Evolutionary conservation across 495 filamentous ascomycete species (phyloP), one percentile per base, ranked within the genome.

Genomic region (Polyplosphaeria fusca): DNA sequence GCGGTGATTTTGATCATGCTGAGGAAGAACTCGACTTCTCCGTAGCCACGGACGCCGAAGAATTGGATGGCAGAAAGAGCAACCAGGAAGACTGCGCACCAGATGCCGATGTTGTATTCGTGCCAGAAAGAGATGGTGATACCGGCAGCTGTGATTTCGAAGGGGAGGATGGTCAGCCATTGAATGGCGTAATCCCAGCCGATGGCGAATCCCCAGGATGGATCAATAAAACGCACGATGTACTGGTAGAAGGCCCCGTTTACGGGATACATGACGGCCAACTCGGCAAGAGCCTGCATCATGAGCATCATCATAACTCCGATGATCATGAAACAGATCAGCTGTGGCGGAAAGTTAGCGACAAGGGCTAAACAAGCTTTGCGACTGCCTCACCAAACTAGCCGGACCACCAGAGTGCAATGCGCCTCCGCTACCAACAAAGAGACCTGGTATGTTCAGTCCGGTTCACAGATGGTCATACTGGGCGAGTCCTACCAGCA

Each of bases 181-280:
- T 69, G 67, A 39, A 77, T 68, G 59, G 70, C 75, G 51, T 80
- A 80, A 13, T 76, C 71, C 76, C 76, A 80, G 16, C 77, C 77
- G 39, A 78, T 70, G 7, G 77, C 74, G 56, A 79, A 79, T 20
- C 73, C 75, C 61, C 80, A 82, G 16, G 80, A 74, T 45, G 79
- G 77, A 65, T 79, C 79, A 47, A 82, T 73, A 47, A 83, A 83
- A n/a, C 79, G 76, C 24, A 70, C 66, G 44, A 71, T 70, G 65
- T 81, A 82, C 23, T 68, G 71, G 68, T 75, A 83, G 67, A 82
- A 81, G 47, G 74, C 79, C 58, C 80, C 86, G 38, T 84, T 84
- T 39, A 82, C 78, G 5, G 86, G 86, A 60, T 85, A 89, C 58
- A 86, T 75, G 47, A 85, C 80, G 13, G 85, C 85, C 53, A 88